phyloP scores from a whole-genome alignment of 768 basidiomycete genomes.

The Suillus americanus region DNA sequence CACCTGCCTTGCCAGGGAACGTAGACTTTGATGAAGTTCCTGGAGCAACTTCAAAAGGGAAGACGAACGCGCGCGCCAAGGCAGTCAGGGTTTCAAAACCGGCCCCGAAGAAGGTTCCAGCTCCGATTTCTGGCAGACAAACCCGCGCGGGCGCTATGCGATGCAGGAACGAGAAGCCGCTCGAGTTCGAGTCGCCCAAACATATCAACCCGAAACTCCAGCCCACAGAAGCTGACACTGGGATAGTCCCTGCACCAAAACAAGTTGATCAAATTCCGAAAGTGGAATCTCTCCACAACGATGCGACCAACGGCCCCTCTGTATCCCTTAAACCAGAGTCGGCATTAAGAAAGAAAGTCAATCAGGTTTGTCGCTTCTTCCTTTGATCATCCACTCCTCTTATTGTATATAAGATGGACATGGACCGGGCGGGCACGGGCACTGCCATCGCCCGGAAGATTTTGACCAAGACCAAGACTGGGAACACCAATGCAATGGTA shows the following conservation, averaged over 20 bases:
- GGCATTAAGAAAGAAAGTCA: neutral
- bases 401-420: neutral
- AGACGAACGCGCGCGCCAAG: constrained; percentile 13
- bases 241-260: neutral
- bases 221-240: neutral
- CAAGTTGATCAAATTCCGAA: neutral
- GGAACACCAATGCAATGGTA: neutral
- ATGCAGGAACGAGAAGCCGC: constrained; percentile 16
- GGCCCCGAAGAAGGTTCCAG: neutral
- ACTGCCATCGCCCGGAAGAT: neutral
- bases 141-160: constrained; percentile 28
- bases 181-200: neutral
- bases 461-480: too few species aligned
- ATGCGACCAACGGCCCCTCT: neutral
- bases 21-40: constrained; percentile 37
- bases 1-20: constrained; percentile 19
- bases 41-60: constrained; percentile 6
- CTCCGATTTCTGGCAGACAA: neutral
- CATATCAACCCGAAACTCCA: neutral
- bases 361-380: neutral
- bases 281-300: neutral
- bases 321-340: neutral
- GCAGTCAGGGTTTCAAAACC: constrained; percentile 18
- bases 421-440: neutral
- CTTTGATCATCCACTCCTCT: too few species aligned